Conservation (phyloP, 768 basidiomycete genomes). For the Lactarius quietus region DNA sequence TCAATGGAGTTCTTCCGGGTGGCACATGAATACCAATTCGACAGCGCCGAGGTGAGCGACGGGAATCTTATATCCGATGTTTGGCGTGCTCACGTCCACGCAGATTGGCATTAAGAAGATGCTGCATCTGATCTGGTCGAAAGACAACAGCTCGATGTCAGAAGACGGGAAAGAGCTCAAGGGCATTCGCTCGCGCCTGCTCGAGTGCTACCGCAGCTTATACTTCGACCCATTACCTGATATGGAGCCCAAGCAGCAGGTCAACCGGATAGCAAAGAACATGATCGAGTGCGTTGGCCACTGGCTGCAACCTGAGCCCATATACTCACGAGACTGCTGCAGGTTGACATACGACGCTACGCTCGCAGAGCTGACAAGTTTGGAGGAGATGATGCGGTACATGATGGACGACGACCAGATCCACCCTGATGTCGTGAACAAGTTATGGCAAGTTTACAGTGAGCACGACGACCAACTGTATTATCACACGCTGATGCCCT, state of each 20-base stretch:
- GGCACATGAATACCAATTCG: conserved; percentile 76
- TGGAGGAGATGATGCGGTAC: conserved; percentile 95
- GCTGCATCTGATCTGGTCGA: conserved; percentile 96
- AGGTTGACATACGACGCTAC: conserved; percentile 92
- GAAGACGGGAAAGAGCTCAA: conserved; percentile 77
- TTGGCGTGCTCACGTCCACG: not conserved
- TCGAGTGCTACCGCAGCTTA: conserved; percentile 83
- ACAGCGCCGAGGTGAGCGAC: conserved; percentile 61
- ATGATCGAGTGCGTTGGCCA: conserved; percentile 78
- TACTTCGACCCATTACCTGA: conserved; percentile 85
- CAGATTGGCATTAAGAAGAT: conserved; percentile 91
- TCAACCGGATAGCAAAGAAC: conserved; percentile 92
- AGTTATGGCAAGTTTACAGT: conserved; percentile 98
- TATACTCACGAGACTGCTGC: conserved; percentile 4
- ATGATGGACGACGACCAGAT: conserved; percentile 91
- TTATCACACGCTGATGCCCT: not conserved
- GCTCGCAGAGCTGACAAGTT: conserved; percentile 88
- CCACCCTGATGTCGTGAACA: conserved; percentile 78
- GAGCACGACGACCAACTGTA: conserved; percentile 31
- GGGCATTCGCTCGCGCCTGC: conserved; percentile 78
- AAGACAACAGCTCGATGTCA: conserved; percentile 81
- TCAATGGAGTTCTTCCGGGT: conserved; percentile 88
- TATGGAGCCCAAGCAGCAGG: conserved; percentile 76
- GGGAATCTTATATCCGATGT: no score
- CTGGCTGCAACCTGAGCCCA: not conserved